These are phyloP conservation scores for Moesziomyces aphidis DNA, from an alignment of 1,284 basidiomycete genomes.

Conservation along the genomic window DNA sequence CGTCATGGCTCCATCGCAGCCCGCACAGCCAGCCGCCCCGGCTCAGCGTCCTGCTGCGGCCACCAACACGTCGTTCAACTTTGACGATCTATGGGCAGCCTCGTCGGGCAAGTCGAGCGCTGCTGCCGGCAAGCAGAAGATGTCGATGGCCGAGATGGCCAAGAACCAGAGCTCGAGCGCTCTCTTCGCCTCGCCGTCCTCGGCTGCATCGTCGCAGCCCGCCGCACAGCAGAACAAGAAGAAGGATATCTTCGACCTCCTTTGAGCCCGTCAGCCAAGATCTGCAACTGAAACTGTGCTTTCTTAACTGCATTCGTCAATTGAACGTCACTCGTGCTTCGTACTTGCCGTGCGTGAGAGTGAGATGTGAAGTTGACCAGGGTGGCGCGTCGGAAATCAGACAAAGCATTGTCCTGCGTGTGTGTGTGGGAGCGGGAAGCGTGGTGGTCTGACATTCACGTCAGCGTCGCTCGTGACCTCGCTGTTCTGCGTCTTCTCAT, in stretches of 20 bases:
- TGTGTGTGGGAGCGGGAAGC: too few species aligned
- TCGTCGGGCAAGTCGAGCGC: constrained; percentile 74
- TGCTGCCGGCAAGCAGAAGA: constrained; percentile 51
- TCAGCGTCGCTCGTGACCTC: too few species aligned
- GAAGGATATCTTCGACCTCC: constrained; percentile 60
- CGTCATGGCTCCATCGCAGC: constrained; percentile 20
- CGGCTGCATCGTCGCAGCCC: constrained; percentile 6
- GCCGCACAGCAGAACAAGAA: constrained; percentile 27
- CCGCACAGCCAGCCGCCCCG: constrained; percentile 19
- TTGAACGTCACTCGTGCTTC: neutral
- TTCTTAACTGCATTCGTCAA: neutral
- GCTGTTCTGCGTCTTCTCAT: too few species aligned
- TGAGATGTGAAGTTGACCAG: too few species aligned
- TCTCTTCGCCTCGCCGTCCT: constrained; percentile 31
- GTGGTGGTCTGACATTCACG: too few species aligned
- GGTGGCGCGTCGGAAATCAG: too few species aligned
- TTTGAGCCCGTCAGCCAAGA: constrained; percentile 13
- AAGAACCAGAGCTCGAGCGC: constrained; percentile 60
- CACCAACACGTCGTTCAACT: constrained; percentile 68
- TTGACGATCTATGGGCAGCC: constrained; percentile 91
- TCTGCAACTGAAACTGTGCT: too few species aligned
- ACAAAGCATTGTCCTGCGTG: too few species aligned
- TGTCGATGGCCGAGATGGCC: constrained; percentile 68
- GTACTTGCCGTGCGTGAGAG: too few species aligned
- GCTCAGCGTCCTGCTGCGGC: constrained; percentile 22